These are phyloP conservation scores for Paraphaeosphaeria minitans DNA, from an alignment of 2,329 filamentous ascomycete genomes.

Conservation along the genomic window DNA sequence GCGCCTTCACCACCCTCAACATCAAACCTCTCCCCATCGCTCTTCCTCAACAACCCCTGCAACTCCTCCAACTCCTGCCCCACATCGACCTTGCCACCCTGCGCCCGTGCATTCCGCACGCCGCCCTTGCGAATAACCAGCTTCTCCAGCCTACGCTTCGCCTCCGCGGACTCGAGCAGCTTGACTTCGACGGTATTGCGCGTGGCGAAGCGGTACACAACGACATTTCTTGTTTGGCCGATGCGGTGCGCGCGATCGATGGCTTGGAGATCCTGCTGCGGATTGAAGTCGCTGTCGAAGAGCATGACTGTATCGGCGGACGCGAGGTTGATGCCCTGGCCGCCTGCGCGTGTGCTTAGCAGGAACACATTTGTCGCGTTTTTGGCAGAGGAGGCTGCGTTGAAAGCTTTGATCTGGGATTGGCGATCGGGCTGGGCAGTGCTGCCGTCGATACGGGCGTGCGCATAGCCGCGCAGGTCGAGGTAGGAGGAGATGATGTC, in stretches of 20 bases:
- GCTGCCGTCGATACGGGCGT: conserved; percentile 88
- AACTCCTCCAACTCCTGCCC: conserved; percentile 56
- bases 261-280: conserved; percentile 94
- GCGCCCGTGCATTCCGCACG: conserved; percentile 64
- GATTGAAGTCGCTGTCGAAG: conserved; percentile 92
- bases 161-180: conserved; percentile 83
- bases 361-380: conserved; percentile 72
- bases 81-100: conserved; percentile 49
- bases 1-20: conserved; percentile 60
- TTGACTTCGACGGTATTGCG: conserved; percentile 91
- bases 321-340: conserved; percentile 92
- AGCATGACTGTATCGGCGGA: conserved; percentile 91
- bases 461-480: conserved; percentile 75
- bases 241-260: conserved; percentile 96
- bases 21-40: conserved; percentile 73
- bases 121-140: conserved; percentile 91
- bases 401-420: conserved; percentile 56
- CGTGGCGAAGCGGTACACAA: conserved; percentile 92
- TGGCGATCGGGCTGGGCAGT: conserved; percentile 70
- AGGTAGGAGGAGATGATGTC: conserved; percentile 92
- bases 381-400: conserved; percentile 41
- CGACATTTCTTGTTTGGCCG: conserved; percentile 87
- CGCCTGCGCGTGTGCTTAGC: conserved; percentile 87
- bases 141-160: conserved; percentile 90
- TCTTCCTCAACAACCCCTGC: conserved; percentile 54